Evolutionary conservation across 805 yeast species (phyloP).

Genomic region (Yarrowia yakushimensis): DNA sequence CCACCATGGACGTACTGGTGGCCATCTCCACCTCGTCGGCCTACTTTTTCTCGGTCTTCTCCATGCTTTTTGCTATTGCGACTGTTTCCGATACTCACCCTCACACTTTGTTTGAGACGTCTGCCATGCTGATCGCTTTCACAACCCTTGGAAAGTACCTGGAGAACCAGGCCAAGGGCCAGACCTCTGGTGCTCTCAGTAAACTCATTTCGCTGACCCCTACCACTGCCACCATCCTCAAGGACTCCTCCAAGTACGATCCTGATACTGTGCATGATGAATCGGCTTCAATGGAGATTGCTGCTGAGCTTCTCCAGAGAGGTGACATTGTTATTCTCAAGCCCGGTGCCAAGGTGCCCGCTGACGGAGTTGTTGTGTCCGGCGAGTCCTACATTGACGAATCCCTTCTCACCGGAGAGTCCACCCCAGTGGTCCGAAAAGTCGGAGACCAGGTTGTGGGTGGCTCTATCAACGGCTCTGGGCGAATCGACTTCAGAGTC

Average conservation of each 20-base stretch:
- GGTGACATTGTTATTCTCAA: constrained; percentile 72
- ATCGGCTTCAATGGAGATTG: constrained; percentile 39
- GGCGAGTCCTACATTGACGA: constrained; percentile 88
- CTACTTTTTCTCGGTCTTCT: constrained; percentile 64
- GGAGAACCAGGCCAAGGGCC: constrained; percentile 90
- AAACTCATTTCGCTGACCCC: constrained; percentile 79
- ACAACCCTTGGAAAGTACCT: constrained; percentile 87
- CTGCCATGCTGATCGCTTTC: constrained; percentile 77
- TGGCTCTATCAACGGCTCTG: constrained; percentile 84
- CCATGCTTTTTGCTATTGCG: constrained; percentile 47
- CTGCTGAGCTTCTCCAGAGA: constrained; percentile 72
- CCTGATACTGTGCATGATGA: constrained; percentile 1
- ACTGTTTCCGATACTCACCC: constrained; percentile 43
- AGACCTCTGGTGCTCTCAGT: constrained; percentile 84
- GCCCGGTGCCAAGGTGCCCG: constrained; percentile 87
- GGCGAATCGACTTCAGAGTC: constrained; percentile 65
- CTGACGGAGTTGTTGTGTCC: constrained; percentile 76
- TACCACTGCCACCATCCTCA: constrained; percentile 57
- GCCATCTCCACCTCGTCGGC: constrained; percentile 78
- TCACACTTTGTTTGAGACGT: constrained; percentile 76
- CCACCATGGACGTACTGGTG: constrained; percentile 91
- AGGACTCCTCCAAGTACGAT: constrained; percentile 28
- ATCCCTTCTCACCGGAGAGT: constrained; percentile 88
- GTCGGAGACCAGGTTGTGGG: constrained; percentile 69
- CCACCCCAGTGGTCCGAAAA: constrained; percentile 64